Base-by-base conservation (phyloP, 108 stramenopile genomes). In the Fistulifera pelliculosa region DNA sequence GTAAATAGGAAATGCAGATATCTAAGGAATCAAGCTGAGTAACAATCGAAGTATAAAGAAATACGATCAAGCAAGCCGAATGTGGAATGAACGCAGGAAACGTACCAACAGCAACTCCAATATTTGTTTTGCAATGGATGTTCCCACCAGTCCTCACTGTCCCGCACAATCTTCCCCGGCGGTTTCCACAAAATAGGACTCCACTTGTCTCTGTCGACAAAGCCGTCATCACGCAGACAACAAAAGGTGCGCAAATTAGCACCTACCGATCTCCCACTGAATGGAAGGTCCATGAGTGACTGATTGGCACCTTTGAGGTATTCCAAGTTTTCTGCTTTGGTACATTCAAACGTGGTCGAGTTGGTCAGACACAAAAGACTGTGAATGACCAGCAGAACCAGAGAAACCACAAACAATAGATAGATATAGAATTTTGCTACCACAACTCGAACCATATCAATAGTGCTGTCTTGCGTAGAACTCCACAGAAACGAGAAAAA, bases 71-170 rank as follows among this genome's bases (percentile, higher is more conserved):
- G n/a, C n/a, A n/a, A n/a, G n/a, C n/a, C n/a, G n/a, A n/a, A n/a
- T n/a, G n/a, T n/a, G n/a, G n/a, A n/a, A n/a, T n/a, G n/a, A n/a
- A n/a, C n/a, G n/a, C n/a, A n/a, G n/a, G n/a, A n/a, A n/a, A n/a
- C n/a, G n/a, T n/a, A n/a, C n/a, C 15, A 92, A 50, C 90, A 90
- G 42, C 89, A 90, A 16, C 76, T 66, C 83, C 83, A 90, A 53
- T 90, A 90, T 48, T 90, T 90, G 54, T 90, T 90, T 61, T 81
- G 67, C 83, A 83, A 79, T 14, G 83, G 80, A 50, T 90, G 75
- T 11, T 80, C 51, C 71, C 81, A 79, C 83, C 81, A 87, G 50
- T 90, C 85, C 31, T 76, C 89, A 3, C 82, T 77, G 47, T 90
- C 81, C 48, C 85, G 63, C 14, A 68, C 71, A 49, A 83, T 74